Evolutionary conservation across 2,329 filamentous ascomycete genomes (phyloP).

Genomic region (Diaporthe australafricana): DNA sequence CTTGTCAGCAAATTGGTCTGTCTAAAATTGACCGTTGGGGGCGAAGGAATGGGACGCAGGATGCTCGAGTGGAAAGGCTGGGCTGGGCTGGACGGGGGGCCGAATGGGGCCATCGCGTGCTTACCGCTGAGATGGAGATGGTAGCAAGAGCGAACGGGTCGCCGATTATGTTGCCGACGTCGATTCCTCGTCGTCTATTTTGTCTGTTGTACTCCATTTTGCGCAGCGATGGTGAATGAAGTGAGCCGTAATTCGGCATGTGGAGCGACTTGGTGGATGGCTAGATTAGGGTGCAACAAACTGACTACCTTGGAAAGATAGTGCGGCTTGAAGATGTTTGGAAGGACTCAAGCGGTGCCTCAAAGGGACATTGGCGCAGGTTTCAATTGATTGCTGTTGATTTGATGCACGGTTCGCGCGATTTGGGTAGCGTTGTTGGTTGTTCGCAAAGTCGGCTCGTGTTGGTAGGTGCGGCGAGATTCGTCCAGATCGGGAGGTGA

Average conservation of each 20-base stretch:
- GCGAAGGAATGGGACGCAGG: conserved; percentile 14
- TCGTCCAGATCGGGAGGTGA: neutral
- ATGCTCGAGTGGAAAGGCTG: conserved; percentile 1
- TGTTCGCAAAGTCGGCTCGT: neutral
- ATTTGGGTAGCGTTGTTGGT: neutral
- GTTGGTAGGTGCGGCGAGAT: conserved; percentile 15
- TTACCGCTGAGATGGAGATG: conserved; percentile 88
- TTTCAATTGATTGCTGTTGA: neutral
- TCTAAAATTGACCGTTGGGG: conserved; percentile 26
- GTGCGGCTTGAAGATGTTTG: conserved; percentile 10
- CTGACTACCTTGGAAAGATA: conserved; percentile 23
- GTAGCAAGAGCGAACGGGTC: conserved; percentile 97
- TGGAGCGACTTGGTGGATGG: conserved; percentile 44
- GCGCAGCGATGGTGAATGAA: conserved; percentile 78
- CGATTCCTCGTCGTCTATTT: conserved; percentile 72
- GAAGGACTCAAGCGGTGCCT: neutral
- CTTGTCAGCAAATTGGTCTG: conserved; percentile 39
- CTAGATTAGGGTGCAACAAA: conserved; percentile 8
- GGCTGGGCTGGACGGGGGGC: conserved; percentile 14
- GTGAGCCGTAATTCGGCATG: conserved; percentile 82
- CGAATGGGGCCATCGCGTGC: conserved; percentile 51
- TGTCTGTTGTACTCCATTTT: conserved; percentile 82
- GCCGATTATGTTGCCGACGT: conserved; percentile 89
- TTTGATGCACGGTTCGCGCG: conserved; percentile 13
- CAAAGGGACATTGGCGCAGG: conserved; percentile 34